phyloP scores from a whole-genome alignment of 1,139 yeast genomes.

The Yamadazyma diospyri region DNA sequence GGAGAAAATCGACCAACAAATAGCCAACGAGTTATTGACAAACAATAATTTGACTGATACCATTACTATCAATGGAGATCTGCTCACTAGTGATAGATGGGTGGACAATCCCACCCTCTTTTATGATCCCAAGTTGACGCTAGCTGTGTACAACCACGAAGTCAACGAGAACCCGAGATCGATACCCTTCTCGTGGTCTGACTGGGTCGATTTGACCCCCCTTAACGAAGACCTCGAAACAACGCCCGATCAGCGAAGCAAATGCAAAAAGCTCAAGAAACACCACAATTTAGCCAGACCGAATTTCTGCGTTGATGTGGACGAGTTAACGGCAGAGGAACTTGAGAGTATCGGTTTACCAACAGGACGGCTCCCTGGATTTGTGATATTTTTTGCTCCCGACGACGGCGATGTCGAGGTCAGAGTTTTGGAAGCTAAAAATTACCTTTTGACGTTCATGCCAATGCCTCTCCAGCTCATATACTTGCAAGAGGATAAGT shows the following conservation, averaged over 20 bases:
- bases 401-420: slow-evolving; percentile 24
- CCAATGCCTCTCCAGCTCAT: slow-evolving; percentile 32
- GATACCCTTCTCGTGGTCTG: slow-evolving; percentile 30
- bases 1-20: not conserved
- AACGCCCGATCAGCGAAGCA: slow-evolving; percentile 15
- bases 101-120: slow-evolving; percentile 19
- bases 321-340: slow-evolving; percentile 23
- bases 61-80: slow-evolving; percentile 14
- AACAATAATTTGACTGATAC: not conserved
- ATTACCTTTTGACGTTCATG: slow-evolving; percentile 40
- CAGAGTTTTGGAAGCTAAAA: slow-evolving; percentile 35
- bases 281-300: slow-evolving; percentile 20
- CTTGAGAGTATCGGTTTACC: slow-evolving; percentile 22
- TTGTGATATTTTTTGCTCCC: slow-evolving; percentile 22
- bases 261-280: slow-evolving; percentile 20
- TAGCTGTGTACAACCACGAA: slow-evolving; percentile 28
- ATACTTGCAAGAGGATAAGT: slow-evolving; percentile 38
- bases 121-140: slow-evolving; percentile 41
- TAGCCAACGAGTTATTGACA: not conserved
- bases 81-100: slow-evolving; percentile 19
- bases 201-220: slow-evolving; percentile 27
- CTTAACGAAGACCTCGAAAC: slow-evolving; percentile 18
- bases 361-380: slow-evolving; percentile 23
- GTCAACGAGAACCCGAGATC: slow-evolving; percentile 19
- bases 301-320: slow-evolving; percentile 22